Evolutionary conservation across 352 stramenopile species (phyloP), one percentile per base, ranked within the genome.

Genomic region (Phytophthora ohioensis): DNA sequence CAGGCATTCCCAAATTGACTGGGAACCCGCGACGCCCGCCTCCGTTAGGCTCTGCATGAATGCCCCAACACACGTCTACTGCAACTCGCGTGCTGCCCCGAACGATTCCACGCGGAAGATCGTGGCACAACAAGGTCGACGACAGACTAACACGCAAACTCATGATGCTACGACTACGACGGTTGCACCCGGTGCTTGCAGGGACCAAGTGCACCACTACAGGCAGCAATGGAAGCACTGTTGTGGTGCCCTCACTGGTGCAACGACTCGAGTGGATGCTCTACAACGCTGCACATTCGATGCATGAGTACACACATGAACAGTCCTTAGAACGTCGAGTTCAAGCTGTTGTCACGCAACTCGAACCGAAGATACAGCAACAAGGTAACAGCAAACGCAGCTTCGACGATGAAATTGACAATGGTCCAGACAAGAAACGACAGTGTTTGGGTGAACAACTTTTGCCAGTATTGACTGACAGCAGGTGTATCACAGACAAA

Each of bases 231-330:
- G 60, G 36, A 11, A 48, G 39, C 30, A 34, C 46, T 34, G 55
- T 60, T 5, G 46, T 60, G 58, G 41, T 69, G 39, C 69, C 73
- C 11, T 80, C 73, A 5, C 74, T 92, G 31, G 78, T 89, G 42
- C 85, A 88, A 53, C 80, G 85, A 1, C 79, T 93, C 61, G 85
- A 93, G 67, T 86, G 84, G 73, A 90, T 90, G 80, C 74, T 93
- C 13, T 93, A 88, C 76, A 79, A 88, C 35, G 77, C 82, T 6
- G 85, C 85, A 4, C 67, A 81, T 42, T 93, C 85, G 43, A 70
- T 91, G 38, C 70, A 83, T 36, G 85, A 93, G 60, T 93, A 91
- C 49, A 72, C 73, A n/a, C 85, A 88, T 71, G 65, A 81, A 39
- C 75, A 79, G 42, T 87, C 80, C n/a, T 59, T 93, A 34, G 78